A percentile compares a stretch with the other conserved stretches of the same genome.
These are phyloP conservation scores for Paxillus rubicundulus DNA, from an alignment of 768 basidiomycete genomes.

Conservation along the genomic window DNA sequence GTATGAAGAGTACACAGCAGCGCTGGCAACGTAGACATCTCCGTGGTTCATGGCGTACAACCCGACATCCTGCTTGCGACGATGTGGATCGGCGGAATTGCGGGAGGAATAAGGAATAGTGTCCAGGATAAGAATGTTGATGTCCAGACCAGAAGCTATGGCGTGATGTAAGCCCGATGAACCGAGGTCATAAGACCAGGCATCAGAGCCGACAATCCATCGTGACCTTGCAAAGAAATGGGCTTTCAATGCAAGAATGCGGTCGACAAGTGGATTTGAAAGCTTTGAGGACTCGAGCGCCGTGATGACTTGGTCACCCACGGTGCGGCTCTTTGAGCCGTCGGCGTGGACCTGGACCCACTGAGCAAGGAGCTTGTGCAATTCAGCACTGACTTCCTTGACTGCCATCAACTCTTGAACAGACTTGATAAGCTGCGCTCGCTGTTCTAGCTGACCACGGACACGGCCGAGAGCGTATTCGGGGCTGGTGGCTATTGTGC, in stretches of 20 bases:
- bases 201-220: slow-evolving; percentile 98
- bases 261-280: slow-evolving; percentile 45
- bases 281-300: slow-evolving; percentile 43
- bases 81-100: slow-evolving; percentile 61
- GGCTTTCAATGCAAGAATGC: slow-evolving; percentile 56
- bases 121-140: slow-evolving; percentile 96
- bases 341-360: slow-evolving; percentile 84
- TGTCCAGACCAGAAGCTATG: slow-evolving; percentile 84
- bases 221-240: slow-evolving; percentile 70
- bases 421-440: slow-evolving; percentile 61
- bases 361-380: slow-evolving; percentile 70
- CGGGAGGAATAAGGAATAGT: slow-evolving; percentile 85
- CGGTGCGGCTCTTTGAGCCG: slow-evolving; percentile 50
- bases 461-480: slow-evolving; percentile 94
- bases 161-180: slow-evolving; percentile 93
- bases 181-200: slow-evolving; percentile 97
- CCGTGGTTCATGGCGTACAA: slow-evolving; percentile 99
- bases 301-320: slow-evolving; percentile 57
- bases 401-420: slow-evolving; percentile 66
- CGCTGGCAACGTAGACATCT: slow-evolving; percentile 91
- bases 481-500: slow-evolving; percentile 80
- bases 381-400: slow-evolving; percentile 44
- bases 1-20: slow-evolving; percentile 95
- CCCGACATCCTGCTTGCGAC: slow-evolving; percentile 94
- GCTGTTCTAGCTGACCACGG: slow-evolving; percentile 74